Base-by-base conservation (phyloP, 1,284 basidiomycete genomes). In the Boletus sp. region DNA sequence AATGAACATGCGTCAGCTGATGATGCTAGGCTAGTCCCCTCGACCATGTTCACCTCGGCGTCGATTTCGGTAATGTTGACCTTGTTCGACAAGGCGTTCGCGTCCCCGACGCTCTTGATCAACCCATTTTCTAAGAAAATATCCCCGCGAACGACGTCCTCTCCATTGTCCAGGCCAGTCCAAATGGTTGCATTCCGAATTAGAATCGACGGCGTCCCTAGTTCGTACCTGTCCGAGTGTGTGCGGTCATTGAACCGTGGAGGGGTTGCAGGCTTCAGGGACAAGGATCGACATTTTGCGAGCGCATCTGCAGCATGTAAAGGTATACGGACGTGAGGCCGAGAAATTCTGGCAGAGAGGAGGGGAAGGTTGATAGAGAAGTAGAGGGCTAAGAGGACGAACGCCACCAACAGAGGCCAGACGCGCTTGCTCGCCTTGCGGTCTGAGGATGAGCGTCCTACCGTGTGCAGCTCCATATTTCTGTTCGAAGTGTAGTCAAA, bases 181-280 rank as follows among this genome's bases (percentile, higher is more conserved):
- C 88, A 91, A n/a, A 94, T 73, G 4, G 78, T 84, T 1, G 81
- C 89, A 59, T 93, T 91, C 57, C 72, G 74, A 54, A 94, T 76
- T 44, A 86, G 69, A 5, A 79, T 74, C 2, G 82, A 64, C 1
- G 65, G 65, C 0, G 84, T 83, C 1, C 80, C 81, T 0, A 67
- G 60, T 13, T 81, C 85, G 54, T 74, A 88, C 25, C 90, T 74
- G 59, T 93, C 91, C 6, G 80, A 88, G 23, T 55, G 57, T 0
- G 64, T 75, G 12, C 91, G 77, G 25, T 68, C 61, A 38, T 68
- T 62, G 58, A 87, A 88, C 23, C 69, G 59, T 0, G 67, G 58
- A 13, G 80, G 69, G 8, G 83, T 77, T 0, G 76, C 75, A 0
- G 80, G 74, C 23, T 56, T 60, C 42, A 59, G 60, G 40, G 65